A percentile compares a stretch with the other conserved stretches of the same genome.
Conservation (phyloP, 306 rosid species). For the Corylus avellana region DNA sequence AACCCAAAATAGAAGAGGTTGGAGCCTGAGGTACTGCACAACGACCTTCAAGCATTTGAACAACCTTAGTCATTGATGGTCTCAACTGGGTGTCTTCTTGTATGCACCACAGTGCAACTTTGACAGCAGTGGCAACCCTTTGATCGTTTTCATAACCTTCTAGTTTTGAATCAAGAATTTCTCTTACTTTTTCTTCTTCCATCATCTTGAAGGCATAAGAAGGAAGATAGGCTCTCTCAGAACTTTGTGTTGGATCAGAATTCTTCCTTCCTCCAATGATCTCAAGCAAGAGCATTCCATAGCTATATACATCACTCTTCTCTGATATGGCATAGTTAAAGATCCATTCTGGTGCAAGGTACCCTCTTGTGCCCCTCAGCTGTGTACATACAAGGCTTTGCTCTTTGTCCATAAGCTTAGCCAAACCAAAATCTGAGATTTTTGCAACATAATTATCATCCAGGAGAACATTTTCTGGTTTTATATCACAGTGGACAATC, state of each 20-base stretch:
- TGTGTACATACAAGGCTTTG: conserved; percentile 33
- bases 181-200: conserved; percentile 49
- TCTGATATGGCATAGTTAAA: conserved; percentile 38
- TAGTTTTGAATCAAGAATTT: conserved; percentile 50
- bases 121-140: conserved; percentile 32
- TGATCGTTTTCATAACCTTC: conserved; percentile 45
- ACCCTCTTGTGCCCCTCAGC: conserved; percentile 46
- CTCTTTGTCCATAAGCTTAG: conserved; percentile 33
- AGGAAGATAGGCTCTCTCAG: conserved; percentile 36
- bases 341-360: conserved; percentile 51
- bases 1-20: conserved; percentile 10
- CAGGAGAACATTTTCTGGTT: conserved; percentile 47
- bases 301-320: conserved; percentile 48
- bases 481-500: conserved; percentile 49
- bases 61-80: conserved; percentile 45
- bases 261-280: conserved; percentile 37
- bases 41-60: conserved; percentile 43
- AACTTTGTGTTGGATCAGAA: conserved; percentile 21
- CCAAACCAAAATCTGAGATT: conserved; percentile 48
- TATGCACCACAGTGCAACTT: conserved; percentile 40
- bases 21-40: conserved; percentile 24
- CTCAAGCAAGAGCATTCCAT: conserved; percentile 43
- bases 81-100: conserved; percentile 39
- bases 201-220: conserved; percentile 31
- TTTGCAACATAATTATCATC: conserved; percentile 36